Conservation (phyloP, 441 rosid genomes). For the Omphalea diandra region DNA sequence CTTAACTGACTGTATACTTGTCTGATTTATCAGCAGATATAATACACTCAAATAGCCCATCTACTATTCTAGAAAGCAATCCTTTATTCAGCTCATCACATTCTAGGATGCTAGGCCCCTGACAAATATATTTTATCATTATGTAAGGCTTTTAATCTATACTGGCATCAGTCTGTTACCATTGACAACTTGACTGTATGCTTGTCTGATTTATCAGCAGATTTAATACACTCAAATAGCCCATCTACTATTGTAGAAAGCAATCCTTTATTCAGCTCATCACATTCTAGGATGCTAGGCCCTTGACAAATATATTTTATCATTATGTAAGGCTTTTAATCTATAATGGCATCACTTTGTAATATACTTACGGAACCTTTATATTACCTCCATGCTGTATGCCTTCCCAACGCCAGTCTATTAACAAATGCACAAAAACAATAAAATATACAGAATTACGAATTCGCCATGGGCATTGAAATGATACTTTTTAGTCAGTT, state of each 20-base stretch:
- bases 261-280: conserved; percentile 65
- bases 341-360: background rate
- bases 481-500: no score
- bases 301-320: conserved; percentile 47
- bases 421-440: conserved; percentile 20
- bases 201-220: conserved; percentile 40
- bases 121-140: conserved; percentile 19
- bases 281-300: conserved; percentile 47
- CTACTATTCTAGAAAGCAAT: conserved; percentile 60
- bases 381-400: conserved; percentile 73
- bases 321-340: background rate
- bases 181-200: conserved; percentile 55
- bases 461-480: background rate
- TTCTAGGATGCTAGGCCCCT: conserved; percentile 68
- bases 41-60: conserved; percentile 54
- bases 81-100: conserved; percentile 62
- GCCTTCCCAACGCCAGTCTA: conserved; percentile 99
- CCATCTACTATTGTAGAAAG: conserved; percentile 66
- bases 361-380: conserved; percentile 10
- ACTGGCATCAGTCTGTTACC: conserved; percentile 35
- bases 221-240: conserved; percentile 46
- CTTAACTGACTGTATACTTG: conserved; percentile 46
- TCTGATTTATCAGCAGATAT: conserved; percentile 38
- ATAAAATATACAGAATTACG: conserved; percentile 12
- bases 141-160: background rate